A percentile compares a stretch with the other conserved stretches of the same genome.
phyloP scores from a whole-genome alignment of 306 rosid species.

The Cicer yamashitae region DNA sequence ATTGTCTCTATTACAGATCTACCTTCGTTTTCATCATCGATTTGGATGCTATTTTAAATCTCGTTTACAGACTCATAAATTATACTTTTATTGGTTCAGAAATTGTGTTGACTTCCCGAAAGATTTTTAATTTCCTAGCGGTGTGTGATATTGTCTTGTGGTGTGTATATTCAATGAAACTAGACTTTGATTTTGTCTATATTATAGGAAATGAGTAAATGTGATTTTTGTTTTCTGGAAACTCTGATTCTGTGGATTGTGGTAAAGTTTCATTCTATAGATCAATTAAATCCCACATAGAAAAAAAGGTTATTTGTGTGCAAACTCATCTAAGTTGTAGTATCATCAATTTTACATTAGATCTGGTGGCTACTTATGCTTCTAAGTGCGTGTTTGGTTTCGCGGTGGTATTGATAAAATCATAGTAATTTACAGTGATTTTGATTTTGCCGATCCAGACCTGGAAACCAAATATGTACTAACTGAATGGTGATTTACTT shows the following conservation, averaged over 20 bases:
- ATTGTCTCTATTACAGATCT: conserved; percentile 46
- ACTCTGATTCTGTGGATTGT: neutral
- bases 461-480: too few species aligned
- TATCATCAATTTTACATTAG: conserved; percentile 25
- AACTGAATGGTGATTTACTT: neutral
- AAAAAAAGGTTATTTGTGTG: neutral
- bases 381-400: neutral
- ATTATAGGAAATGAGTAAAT: neutral
- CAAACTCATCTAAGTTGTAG: neutral
- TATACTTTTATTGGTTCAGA: neutral
- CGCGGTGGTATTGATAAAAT: too few species aligned
- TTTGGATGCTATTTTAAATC: conserved; percentile 1
- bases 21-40: conserved; percentile 18
- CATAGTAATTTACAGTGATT: too few species aligned
- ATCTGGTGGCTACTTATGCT: conserved; percentile 39
- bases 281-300: neutral
- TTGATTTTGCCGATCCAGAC: too few species aligned
- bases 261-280: neutral
- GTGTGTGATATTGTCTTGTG: neutral
- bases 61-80: neutral
- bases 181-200: conserved; percentile 3
- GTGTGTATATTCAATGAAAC: neutral
- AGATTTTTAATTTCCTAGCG: neutral
- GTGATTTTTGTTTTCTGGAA: neutral
- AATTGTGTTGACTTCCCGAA: neutral